A percentile compares a stretch with the other conserved stretches of the same genome.
These are phyloP conservation scores for Leavenworthia alabamica DNA, from an alignment of 345 rosid species.

Conservation along the genomic window DNA sequence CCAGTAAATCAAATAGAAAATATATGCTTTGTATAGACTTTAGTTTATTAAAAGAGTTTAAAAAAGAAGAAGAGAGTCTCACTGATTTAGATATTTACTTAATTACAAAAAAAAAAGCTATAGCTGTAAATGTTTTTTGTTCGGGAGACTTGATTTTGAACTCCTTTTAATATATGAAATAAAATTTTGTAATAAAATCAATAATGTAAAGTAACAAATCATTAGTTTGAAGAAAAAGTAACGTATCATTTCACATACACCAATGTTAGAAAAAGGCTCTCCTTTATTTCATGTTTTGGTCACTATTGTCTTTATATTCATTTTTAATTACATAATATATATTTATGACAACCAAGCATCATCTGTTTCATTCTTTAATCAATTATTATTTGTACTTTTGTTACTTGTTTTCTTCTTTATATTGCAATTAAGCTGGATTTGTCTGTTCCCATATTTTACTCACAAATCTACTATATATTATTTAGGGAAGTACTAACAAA, in stretches of 20 bases:
- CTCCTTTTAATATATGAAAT: neutral
- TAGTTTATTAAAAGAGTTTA: too few species aligned
- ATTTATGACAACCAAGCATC: conserved; percentile 10
- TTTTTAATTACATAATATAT: neutral
- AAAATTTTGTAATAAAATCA: neutral
- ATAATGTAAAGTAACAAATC: conserved; percentile 11
- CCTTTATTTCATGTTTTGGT: conserved; percentile 18
- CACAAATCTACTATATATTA: too few species aligned
- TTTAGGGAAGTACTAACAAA: too few species aligned
- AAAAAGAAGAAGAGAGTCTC: neutral
- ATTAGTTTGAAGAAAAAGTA: conserved; percentile 9
- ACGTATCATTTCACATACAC: conserved; percentile 7
- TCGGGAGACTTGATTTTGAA: neutral
- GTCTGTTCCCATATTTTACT: neutral
- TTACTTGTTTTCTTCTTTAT: neutral
- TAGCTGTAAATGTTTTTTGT: neutral
- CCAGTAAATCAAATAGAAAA: too few species aligned
- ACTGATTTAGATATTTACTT: neutral
- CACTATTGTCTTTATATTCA: neutral
- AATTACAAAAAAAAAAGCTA: neutral
- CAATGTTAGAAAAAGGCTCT: conserved; percentile 18
- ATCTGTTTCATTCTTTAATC: neutral
- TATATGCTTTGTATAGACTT: neutral
- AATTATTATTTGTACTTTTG: conserved; percentile 1
- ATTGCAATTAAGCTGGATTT: neutral